Conservation (phyloP, 192 early-diverging fungal genomes). For the Coemansia nantahalensis region DNA sequence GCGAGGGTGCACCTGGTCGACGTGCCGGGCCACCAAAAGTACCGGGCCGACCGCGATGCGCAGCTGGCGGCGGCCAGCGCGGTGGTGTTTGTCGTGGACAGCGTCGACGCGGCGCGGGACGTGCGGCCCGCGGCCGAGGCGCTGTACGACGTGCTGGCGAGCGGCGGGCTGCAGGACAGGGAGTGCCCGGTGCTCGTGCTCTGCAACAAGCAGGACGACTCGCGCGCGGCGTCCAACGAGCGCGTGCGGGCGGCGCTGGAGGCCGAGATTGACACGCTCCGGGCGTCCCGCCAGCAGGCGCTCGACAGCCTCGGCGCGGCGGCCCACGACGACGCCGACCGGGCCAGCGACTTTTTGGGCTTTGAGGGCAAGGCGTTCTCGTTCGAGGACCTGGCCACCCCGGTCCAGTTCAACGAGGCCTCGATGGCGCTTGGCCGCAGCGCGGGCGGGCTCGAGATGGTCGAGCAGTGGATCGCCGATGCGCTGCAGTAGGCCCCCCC, state of each 20-base stretch:
- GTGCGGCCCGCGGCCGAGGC: slow-evolving; percentile 68
- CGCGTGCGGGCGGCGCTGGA: slow-evolving; percentile 70
- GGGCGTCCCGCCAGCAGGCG: slow-evolving; percentile 25
- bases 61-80: slow-evolving; percentile 65
- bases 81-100: slow-evolving; percentile 80
- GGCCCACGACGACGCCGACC: slow-evolving; percentile 35
- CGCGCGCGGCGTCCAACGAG: slow-evolving; percentile 64
- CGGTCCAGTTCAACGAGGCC: slow-evolving; percentile 63
- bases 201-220: slow-evolving; percentile 83
- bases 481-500: slow-evolving; percentile 7
- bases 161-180: slow-evolving; percentile 56
- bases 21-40: slow-evolving; percentile 85
- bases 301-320: slow-evolving; percentile 21
- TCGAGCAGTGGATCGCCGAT: slow-evolving; percentile 63
- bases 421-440: slow-evolving; percentile 54
- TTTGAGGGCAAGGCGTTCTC: slow-evolving; percentile 77
- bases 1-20: slow-evolving; percentile 61
- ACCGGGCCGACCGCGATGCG: slow-evolving; percentile 70
- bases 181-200: slow-evolving; percentile 67
- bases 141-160: slow-evolving; percentile 78
- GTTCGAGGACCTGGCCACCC: slow-evolving; percentile 77
- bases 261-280: slow-evolving; percentile 65
- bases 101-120: slow-evolving; percentile 56
- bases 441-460: slow-evolving; percentile 56
- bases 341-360: slow-evolving; percentile 68